Evolutionary conservation across 2,329 filamentous ascomycete species (phyloP).

Genomic region (Zasmidium cellare): DNA sequence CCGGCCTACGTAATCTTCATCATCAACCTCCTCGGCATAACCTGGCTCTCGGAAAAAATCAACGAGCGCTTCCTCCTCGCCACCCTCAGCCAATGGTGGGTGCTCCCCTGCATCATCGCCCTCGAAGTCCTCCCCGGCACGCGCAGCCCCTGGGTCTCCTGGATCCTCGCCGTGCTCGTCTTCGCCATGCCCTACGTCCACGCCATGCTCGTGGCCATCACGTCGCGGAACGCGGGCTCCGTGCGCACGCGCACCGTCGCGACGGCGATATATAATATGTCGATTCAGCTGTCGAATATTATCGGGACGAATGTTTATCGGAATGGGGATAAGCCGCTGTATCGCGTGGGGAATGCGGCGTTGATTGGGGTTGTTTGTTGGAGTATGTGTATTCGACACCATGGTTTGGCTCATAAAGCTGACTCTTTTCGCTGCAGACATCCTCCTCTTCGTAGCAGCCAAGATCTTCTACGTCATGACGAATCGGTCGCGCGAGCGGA

Average conservation of each 20-base stretch:
- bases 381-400: neutral
- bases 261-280: slow-evolving; percentile 60
- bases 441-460: slow-evolving; percentile 52
- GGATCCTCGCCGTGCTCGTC: slow-evolving; percentile 40
- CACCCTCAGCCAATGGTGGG: slow-evolving; percentile 46
- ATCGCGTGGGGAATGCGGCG: slow-evolving; percentile 55
- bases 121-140: slow-evolving; percentile 37
- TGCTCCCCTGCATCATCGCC: slow-evolving; percentile 40
- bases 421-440: slow-evolving; percentile 40
- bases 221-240: slow-evolving; percentile 62
- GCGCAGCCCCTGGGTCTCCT: slow-evolving; percentile 39
- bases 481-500: slow-evolving; percentile 43
- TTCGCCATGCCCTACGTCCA: slow-evolving; percentile 49
- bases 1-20: slow-evolving; percentile 52
- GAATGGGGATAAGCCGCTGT: slow-evolving; percentile 56
- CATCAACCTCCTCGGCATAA: slow-evolving; percentile 50
- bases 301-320: slow-evolving; percentile 44
- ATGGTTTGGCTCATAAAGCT: too few species aligned
- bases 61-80: slow-evolving; percentile 55
- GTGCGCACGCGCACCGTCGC: slow-evolving; percentile 61
- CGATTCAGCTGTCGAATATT: slow-evolving; percentile 43
- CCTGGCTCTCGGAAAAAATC: slow-evolving; percentile 49
- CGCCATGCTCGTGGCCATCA: slow-evolving; percentile 61
- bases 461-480: slow-evolving; percentile 56
- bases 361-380: slow-evolving; percentile 53